These are phyloP conservation scores for Diutina sp. DNA, from an alignment of 1,139 yeast genomes.

Conservation along the genomic window DNA sequence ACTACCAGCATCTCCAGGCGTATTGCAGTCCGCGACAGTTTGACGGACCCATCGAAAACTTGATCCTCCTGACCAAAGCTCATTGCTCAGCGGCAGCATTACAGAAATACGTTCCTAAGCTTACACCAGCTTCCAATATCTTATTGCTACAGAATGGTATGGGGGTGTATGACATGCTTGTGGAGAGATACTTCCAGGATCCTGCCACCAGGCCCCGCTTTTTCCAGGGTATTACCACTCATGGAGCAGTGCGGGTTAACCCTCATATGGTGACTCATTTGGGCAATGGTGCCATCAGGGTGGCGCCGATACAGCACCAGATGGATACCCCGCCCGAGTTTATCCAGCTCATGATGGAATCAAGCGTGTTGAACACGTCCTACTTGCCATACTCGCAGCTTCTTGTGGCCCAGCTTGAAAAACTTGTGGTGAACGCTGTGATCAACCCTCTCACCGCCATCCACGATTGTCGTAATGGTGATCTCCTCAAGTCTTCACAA, in stretches of 20 bases:
- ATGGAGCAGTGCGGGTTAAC: slow-evolving; percentile 49
- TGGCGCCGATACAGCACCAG: not conserved
- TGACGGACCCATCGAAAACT: slow-evolving; percentile 26
- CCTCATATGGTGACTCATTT: slow-evolving; percentile 49
- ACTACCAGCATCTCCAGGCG: slow-evolving; percentile 6
- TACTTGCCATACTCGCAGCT: slow-evolving; percentile 41
- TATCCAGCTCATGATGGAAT: slow-evolving; percentile 16
- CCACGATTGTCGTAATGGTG: slow-evolving; percentile 63
- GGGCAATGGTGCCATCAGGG: slow-evolving; percentile 42
- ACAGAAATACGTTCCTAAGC: slow-evolving; percentile 24
- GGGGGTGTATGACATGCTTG: slow-evolving; percentile 50
- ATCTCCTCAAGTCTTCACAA: slow-evolving; percentile 29
- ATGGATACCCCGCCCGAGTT: slow-evolving; percentile 14
- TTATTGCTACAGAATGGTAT: slow-evolving; percentile 69
- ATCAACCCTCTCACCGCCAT: slow-evolving; percentile 66
- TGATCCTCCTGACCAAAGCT: slow-evolving; percentile 54
- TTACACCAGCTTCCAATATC: slow-evolving; percentile 35
- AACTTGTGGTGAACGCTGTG: slow-evolving; percentile 61
- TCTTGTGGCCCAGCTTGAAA: slow-evolving; percentile 54
- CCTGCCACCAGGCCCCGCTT: slow-evolving; percentile 36
- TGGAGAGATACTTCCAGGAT: slow-evolving; percentile 42
- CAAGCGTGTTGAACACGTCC: slow-evolving; percentile 24
- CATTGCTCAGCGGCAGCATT: slow-evolving; percentile 40
- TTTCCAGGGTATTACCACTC: slow-evolving; percentile 67
- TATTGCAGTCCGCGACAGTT: slow-evolving; percentile 3